Percentiles rank a stretch among this genome's conserved stretches.
Conservation (phyloP, 768 basidiomycete species). For the Dentipellis sp. region DNA sequence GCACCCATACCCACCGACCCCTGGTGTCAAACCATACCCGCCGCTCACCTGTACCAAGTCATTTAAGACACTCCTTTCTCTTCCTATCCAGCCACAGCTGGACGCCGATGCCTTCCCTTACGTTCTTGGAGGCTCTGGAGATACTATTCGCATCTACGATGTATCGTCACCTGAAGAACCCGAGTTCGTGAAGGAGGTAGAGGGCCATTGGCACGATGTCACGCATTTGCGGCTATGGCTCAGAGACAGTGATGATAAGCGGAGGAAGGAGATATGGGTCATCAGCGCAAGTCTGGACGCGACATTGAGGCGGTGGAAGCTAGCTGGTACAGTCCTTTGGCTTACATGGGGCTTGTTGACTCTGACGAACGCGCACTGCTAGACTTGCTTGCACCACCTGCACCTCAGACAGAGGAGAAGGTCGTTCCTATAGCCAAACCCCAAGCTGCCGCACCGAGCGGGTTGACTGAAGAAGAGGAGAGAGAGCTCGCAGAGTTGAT, state of each 20-base stretch:
- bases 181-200: conserved; percentile 61
- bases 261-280: conserved; percentile 68
- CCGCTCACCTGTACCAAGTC: conserved; percentile 52
- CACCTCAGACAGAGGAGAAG: not conserved
- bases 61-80: conserved; percentile 67
- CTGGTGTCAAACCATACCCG: conserved; percentile 24
- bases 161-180: conserved; percentile 58
- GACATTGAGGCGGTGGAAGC: conserved; percentile 79
- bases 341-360: not conserved
- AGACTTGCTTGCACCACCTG: no score
- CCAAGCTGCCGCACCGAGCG: conserved; percentile 17
- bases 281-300: conserved; percentile 79
- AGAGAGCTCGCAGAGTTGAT: conserved; percentile 79
- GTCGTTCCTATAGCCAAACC: not conserved
- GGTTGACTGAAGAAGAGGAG: conserved; percentile 85
- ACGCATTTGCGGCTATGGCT: conserved; percentile 69
- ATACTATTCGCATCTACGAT: conserved; percentile 75
- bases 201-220: conserved; percentile 90
- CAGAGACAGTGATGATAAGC: conserved; percentile 37
- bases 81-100: conserved; percentile 41
- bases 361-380: no score
- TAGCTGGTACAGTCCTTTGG: conserved; percentile 38
- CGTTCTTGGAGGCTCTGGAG: conserved; percentile 76
- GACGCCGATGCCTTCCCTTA: conserved; percentile 51
- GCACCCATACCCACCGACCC: conserved; percentile 29